phyloP scores from a whole-genome alignment of 352 stramenopile genomes.

The Phytophthora meadii region DNA sequence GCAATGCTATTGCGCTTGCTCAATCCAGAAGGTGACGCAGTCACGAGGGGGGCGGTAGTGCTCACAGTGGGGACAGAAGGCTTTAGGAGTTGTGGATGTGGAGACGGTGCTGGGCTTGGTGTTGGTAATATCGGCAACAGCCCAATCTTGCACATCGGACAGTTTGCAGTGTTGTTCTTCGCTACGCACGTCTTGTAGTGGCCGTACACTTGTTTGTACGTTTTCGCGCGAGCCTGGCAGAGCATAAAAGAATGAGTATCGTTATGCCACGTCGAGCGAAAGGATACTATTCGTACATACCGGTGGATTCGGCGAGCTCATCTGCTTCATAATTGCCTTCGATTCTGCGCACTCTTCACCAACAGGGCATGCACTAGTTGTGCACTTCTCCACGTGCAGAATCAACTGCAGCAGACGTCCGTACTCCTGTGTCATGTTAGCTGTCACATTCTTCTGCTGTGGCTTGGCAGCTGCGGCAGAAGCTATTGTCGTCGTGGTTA shows the following conservation, averaged over 20 bases:
- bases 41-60: conserved; percentile 14
- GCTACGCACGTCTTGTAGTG: conserved; percentile 85
- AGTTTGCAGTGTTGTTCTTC: conserved; percentile 84
- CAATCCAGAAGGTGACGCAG: conserved; percentile 49
- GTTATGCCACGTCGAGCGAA: neutral
- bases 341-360: conserved; percentile 80
- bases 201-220: conserved; percentile 85
- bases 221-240: conserved; percentile 71
- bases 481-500: conserved; percentile 9
- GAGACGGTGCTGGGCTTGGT: conserved; percentile 31
- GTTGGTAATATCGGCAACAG: conserved; percentile 60
- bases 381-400: conserved; percentile 88
- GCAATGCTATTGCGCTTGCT: conserved; percentile 67
- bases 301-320: conserved; percentile 72
- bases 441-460: conserved; percentile 51
- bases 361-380: conserved; percentile 56
- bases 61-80: conserved; percentile 12
- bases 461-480: conserved; percentile 30
- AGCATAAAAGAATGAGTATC: conserved; percentile 10
- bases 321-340: conserved; percentile 79
- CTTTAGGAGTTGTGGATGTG: conserved; percentile 33
- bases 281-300: conserved; percentile 24
- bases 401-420: conserved; percentile 87
- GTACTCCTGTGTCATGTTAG: conserved; percentile 85
- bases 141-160: conserved; percentile 88